Evolutionary conservation across 129 eudicot species (phyloP).

Genomic region (Scalesia atractyloides): DNA sequence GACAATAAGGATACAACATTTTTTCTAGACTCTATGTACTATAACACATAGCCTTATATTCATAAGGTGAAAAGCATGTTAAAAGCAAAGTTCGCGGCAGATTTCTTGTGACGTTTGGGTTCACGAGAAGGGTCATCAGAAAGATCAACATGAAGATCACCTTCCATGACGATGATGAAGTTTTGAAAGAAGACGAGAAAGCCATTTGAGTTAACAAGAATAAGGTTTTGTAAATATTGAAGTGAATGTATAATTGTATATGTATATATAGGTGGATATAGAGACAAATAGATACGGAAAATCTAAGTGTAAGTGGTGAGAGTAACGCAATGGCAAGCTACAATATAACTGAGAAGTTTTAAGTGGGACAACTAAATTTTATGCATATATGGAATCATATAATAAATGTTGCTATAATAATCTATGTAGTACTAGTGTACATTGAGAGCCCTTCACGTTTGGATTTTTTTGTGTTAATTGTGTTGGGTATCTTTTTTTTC

Average conservation of each 20-base stretch:
- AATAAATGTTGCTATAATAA: neutral
- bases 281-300: neutral
- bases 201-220: slow-evolving; percentile 23
- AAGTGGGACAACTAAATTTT: neutral
- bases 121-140: slow-evolving; percentile 30
- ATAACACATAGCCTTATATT: too few species aligned
- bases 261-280: neutral
- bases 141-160: slow-evolving; percentile 24
- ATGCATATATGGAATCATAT: neutral
- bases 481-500: too few species aligned
- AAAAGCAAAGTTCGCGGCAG: slow-evolving; percentile 10
- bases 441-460: too few species aligned
- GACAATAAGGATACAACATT: too few species aligned
- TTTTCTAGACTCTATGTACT: too few species aligned
- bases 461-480: too few species aligned
- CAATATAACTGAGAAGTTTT: neutral
- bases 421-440: neutral
- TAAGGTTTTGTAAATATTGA: neutral
- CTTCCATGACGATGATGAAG: slow-evolving; percentile 24
- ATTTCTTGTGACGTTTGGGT: slow-evolving; percentile 10
- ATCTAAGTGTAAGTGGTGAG: neutral
- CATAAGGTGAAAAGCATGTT: too few species aligned
- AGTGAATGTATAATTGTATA: neutral
- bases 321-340: slow-evolving; percentile 5
- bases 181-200: slow-evolving; percentile 26